A percentile compares a stretch with the other conserved stretches of the same genome.
phyloP scores from a whole-genome alignment of 2,329 filamentous ascomycete species.

The Diplodia sapinea region DNA sequence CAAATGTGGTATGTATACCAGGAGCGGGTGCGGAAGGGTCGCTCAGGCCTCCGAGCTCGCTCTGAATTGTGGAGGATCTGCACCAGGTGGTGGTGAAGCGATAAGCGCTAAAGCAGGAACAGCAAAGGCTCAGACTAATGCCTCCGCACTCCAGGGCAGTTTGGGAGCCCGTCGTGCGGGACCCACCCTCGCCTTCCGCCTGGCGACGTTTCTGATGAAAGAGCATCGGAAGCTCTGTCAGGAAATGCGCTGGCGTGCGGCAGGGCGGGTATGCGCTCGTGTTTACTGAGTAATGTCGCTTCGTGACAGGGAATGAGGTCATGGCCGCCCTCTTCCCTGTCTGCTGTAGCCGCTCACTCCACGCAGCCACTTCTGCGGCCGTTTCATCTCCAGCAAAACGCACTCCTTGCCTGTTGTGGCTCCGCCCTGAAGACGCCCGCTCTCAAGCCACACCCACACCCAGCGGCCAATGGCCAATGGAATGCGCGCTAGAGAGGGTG shows the following conservation, averaged over 20 bases:
- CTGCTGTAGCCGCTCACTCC: not conserved
- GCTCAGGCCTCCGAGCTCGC: slow-evolving; percentile 2
- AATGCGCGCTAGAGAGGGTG: too few species aligned
- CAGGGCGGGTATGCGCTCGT: not conserved
- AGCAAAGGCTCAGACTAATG: slow-evolving; percentile 2
- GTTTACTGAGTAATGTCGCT: not conserved
- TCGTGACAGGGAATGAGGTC: not conserved
- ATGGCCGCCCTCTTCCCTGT: not conserved
- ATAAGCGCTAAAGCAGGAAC: not conserved
- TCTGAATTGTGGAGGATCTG: slow-evolving; percentile 14
- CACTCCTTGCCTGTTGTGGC: slow-evolving; percentile 12
- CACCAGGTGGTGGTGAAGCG: not conserved
- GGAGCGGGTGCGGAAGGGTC: not conserved
- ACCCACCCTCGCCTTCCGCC: not conserved
- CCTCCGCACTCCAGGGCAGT: not conserved
- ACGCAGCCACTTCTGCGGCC: not conserved
- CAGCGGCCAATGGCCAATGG: not conserved
- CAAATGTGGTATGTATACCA: not conserved
- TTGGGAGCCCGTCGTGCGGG: not conserved
- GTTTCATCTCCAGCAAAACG: slow-evolving; percentile 5
- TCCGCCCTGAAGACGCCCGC: not conserved
- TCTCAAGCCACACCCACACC: not conserved
- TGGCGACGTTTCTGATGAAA: too few species aligned
- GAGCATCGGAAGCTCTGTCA: not conserved
- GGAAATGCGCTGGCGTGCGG: not conserved